These are phyloP conservation scores for Trametes gibbosa DNA, from an alignment of 768 basidiomycete genomes.

Conservation along the genomic window DNA sequence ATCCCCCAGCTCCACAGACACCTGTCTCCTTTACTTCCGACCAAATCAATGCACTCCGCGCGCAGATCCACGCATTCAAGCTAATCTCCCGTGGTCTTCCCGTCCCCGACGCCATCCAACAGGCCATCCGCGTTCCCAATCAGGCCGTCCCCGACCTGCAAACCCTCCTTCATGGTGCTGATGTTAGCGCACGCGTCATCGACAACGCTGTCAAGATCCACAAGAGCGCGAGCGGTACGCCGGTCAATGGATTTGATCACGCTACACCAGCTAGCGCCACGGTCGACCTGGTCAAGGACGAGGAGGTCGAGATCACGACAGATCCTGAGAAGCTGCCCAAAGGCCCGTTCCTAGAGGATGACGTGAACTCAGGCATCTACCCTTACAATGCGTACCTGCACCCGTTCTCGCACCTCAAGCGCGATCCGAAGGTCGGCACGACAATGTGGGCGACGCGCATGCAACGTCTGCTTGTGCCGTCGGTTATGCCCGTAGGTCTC, in stretches of 20 bases:
- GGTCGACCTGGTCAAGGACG: slow-evolving; percentile 34
- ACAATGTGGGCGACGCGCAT: slow-evolving; percentile 66
- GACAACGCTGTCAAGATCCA: slow-evolving; percentile 75
- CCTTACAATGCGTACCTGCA: slow-evolving; percentile 90
- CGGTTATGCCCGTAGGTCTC: slow-evolving; percentile 85
- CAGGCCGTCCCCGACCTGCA: slow-evolving; percentile 61
- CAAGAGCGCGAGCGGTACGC: slow-evolving; percentile 43
- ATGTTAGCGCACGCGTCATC: slow-evolving; percentile 60
- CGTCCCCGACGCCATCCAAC: slow-evolving; percentile 66
- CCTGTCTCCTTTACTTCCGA: slow-evolving; percentile 77
- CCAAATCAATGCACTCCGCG: slow-evolving; percentile 72
- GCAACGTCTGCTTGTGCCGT: slow-evolving; percentile 82
- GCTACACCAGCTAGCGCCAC: slow-evolving; percentile 3
- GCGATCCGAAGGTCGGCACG: slow-evolving; percentile 57
- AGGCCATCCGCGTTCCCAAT: slow-evolving; percentile 65
- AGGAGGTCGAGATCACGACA: slow-evolving; percentile 59
- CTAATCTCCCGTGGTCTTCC: slow-evolving; percentile 62
- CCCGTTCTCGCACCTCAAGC: slow-evolving; percentile 79
- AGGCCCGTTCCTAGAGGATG: slow-evolving; percentile 75
- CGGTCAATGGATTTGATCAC: slow-evolving; percentile 22
- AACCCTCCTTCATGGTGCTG: slow-evolving; percentile 58
- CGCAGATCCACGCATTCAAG: slow-evolving; percentile 83
- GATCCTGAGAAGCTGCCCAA: slow-evolving; percentile 65
- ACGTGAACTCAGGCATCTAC: slow-evolving; percentile 77
- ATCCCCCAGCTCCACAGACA: slow-evolving; percentile 57